These are phyloP conservation scores for Durio zibethinus DNA, from an alignment of 345 rosid genomes.

Conservation along the genomic window DNA sequence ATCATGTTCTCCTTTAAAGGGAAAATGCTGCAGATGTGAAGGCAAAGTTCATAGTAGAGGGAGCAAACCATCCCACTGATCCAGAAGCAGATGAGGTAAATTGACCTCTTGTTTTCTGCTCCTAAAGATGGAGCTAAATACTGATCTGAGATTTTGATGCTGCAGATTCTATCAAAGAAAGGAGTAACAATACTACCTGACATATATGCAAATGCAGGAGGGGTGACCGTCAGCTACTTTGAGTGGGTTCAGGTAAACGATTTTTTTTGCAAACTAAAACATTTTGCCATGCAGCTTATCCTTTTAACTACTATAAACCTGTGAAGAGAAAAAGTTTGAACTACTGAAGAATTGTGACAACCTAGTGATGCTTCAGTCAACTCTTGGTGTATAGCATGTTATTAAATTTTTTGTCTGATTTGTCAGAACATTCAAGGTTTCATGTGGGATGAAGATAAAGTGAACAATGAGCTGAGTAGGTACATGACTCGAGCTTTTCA, in stretches of 20 bases:
- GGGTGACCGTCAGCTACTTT: conserved; percentile 98
- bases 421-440: conserved; percentile 97
- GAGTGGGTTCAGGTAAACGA: conserved; percentile 92
- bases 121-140: background rate
- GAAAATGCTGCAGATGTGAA: conserved; percentile 88
- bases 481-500: conserved; percentile 91
- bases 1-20: conserved; percentile 33
- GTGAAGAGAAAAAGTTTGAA: background rate
- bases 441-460: conserved; percentile 98
- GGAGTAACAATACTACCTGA: conserved; percentile 95
- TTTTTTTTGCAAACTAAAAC: too few species aligned
- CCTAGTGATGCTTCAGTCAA: background rate
- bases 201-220: conserved; percentile 96
- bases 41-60: conserved; percentile 94
- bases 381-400: background rate
- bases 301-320: background rate
- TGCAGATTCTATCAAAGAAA: conserved; percentile 87
- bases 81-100: conserved; percentile 97
- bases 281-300: background rate
- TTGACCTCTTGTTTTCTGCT: background rate
- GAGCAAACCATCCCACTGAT: conserved; percentile 97
- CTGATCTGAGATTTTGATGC: conserved; percentile 9
- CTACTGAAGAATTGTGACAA: background rate
- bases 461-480: conserved; percentile 64
- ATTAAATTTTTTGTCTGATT: background rate